Evolutionary conservation across 257 asterid species (phyloP), one percentile per base, ranked within the genome.

Genomic region (Anisodus acutangulus): DNA sequence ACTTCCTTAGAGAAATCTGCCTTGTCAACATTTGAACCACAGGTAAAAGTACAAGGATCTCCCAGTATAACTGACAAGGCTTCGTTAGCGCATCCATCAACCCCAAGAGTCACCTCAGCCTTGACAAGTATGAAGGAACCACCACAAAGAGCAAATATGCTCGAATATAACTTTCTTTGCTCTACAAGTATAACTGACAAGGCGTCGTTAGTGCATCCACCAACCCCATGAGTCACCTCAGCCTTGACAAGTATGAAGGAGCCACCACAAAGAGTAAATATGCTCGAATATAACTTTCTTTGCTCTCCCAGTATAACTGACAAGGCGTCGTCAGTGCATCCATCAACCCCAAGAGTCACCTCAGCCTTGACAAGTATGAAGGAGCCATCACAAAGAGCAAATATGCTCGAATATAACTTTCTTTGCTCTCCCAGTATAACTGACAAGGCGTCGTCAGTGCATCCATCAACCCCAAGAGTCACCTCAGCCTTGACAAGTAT

Each of bases 381-480:
- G 54, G 54, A 49, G 11, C 54, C 54, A 49, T 3, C 55, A 49
- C 55, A 49, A 49, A 49, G 55, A 49, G 55, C 55, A 49, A 49
- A 49, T 49, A 69, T 16, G 78, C 78, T 41, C 78, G 17, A 41
- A 69, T 69, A 41, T 3, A 41, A 41, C 4, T 41, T 3, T 41
- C 45, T 41, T 41, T 41, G 19, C 93, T 83, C 93, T 92, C 79
- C 95, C 92, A 90, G 87, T 93, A 91, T 89, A 87, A 89, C 84
- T 83, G 87, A 86, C 86, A 93, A 91, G 90, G 93, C 97, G 88
- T 90, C 94, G 74, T 92, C 83, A 91, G 96, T 91, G 94, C 92
- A 83, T 84, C 83, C 90, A 90, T 88, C 88, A 79, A 87, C 85
- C 84, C 90, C 83, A 84, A 72, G 86, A 86, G 91, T 91, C 93